A percentile compares a stretch with the other conserved stretches of the same genome.
Conservation (phyloP, 2,329 filamentous ascomycete genomes). For the Zymoseptoria ardabiliae region DNA sequence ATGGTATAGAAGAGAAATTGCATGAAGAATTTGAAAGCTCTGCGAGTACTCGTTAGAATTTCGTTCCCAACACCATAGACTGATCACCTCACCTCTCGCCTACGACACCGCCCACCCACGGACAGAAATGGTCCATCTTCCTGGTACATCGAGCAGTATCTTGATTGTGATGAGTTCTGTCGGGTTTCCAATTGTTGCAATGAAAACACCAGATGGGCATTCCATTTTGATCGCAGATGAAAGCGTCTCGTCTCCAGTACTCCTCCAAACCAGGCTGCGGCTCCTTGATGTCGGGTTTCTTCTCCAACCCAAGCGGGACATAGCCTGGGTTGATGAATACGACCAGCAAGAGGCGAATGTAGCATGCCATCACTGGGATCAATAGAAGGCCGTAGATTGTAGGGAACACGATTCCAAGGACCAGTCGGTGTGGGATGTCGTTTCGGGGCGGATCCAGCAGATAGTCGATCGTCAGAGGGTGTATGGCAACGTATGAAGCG, state of each 20-base stretch:
- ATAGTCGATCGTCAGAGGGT: constrained; percentile 56
- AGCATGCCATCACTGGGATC: constrained; percentile 57
- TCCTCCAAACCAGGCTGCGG: constrained; percentile 61
- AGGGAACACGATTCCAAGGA: constrained; percentile 61
- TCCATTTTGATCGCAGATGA: constrained; percentile 75
- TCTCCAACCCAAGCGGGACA: constrained; percentile 53
- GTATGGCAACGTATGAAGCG: constrained; percentile 25
- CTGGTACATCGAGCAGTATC: constrained; percentile 73
- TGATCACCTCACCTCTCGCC: constrained; percentile 47
- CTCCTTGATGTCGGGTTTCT: constrained; percentile 15
- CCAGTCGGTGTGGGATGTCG: constrained; percentile 34
- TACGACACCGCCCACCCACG: constrained; percentile 90
- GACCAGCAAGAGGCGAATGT: constrained; percentile 62
- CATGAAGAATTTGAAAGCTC: constrained; percentile 79
- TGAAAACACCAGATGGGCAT: constrained; percentile 78
- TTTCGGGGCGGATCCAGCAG: constrained; percentile 47
- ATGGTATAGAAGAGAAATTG: constrained; percentile 74
- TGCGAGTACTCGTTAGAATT: constrained; percentile 32
- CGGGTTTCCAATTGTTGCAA: constrained; percentile 81
- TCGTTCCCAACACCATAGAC: not conserved
- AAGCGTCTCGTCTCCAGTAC: constrained; percentile 78
- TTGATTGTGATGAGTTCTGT: constrained; percentile 78
- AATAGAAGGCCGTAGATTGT: constrained; percentile 67
- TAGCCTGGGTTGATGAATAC: constrained; percentile 67
- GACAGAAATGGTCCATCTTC: constrained; percentile 95